These are phyloP conservation scores for Eucalyptus camaldulensis DNA, from an alignment of 345 rosid genomes.

Conservation along the genomic window DNA sequence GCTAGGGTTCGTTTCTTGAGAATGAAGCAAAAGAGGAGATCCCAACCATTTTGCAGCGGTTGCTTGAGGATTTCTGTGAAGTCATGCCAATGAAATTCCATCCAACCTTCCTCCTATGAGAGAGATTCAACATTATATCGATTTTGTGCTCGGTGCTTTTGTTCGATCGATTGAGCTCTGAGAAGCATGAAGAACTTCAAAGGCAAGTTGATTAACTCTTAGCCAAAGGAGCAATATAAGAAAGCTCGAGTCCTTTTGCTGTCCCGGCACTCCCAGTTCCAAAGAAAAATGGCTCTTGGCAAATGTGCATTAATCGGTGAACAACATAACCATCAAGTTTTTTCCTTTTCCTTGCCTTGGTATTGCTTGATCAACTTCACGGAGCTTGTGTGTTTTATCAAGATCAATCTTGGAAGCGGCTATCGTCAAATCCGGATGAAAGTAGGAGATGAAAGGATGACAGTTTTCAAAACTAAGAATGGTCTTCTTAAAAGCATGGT, in stretches of 20 bases:
- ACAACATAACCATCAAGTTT: neutral
- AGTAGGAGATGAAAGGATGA: no score
- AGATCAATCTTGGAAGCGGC: no score
- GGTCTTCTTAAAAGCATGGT: no score
- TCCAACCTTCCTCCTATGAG: neutral
- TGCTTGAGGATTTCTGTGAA: neutral
- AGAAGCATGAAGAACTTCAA: neutral
- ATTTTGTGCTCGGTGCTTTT: neutral
- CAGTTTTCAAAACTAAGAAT: no score
- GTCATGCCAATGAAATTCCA: neutral
- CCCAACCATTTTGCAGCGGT: neutral
- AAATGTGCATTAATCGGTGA: neutral
- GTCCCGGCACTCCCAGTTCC: neutral
- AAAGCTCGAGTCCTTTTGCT: neutral
- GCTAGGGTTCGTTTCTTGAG: no score
- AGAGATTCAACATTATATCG: neutral
- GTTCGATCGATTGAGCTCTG: neutral
- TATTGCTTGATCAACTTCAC: no score
- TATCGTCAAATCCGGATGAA: no score
- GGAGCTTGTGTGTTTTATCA: no score
- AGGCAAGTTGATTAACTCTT: neutral
- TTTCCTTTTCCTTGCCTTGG: neutral
- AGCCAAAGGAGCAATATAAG: neutral
- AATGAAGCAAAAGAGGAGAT: neutral
- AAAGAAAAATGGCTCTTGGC: neutral